Evolutionary conservation across 352 stramenopile species (phyloP).

Genomic region (Saprolegnia parasitica): DNA sequence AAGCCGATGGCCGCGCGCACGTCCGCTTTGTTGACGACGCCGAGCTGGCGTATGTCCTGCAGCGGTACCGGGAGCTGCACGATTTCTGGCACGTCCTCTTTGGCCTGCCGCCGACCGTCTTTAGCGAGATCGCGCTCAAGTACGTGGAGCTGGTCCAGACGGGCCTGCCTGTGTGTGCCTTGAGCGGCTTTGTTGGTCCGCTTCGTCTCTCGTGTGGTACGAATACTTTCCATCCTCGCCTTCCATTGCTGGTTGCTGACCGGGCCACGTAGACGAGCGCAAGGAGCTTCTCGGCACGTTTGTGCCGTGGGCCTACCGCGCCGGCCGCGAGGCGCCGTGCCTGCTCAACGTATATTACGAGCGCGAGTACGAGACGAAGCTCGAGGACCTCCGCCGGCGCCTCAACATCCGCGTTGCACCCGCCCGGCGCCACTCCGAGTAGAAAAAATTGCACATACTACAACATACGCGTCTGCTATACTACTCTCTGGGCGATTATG

Average conservation of each 20-base stretch:
- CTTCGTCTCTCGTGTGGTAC: constrained; percentile 63
- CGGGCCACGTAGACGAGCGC: constrained; percentile 44
- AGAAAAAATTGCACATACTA: too few species aligned
- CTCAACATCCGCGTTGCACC: constrained; percentile 33
- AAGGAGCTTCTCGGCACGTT: constrained; percentile 78
- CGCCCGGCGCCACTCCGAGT: too few species aligned
- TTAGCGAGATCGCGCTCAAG: constrained; percentile 96
- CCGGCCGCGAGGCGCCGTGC: constrained; percentile 57
- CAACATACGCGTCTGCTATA: too few species aligned
- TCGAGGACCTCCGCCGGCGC: constrained; percentile 79
- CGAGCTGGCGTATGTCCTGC: constrained; percentile 96
- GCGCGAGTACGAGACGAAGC: constrained; percentile 88
- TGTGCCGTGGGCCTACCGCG: constrained; percentile 91
- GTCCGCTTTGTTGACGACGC: constrained; percentile 90
- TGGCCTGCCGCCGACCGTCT: constrained; percentile 89
- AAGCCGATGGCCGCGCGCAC: constrained; percentile 79
- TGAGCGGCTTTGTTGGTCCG: constrained; percentile 88
- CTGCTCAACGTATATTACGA: constrained; percentile 96
- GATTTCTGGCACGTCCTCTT: constrained; percentile 97
- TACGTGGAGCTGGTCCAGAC: constrained; percentile 97
- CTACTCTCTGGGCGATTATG: too few species aligned
- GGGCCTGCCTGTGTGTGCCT: constrained; percentile 89
- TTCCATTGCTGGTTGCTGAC: not conserved
- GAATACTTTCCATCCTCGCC: constrained; percentile 3
- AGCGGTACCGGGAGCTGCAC: constrained; percentile 90